Conservation (phyloP, 2,329 filamentous ascomycete species). For the Exophiala spinifera region DNA sequence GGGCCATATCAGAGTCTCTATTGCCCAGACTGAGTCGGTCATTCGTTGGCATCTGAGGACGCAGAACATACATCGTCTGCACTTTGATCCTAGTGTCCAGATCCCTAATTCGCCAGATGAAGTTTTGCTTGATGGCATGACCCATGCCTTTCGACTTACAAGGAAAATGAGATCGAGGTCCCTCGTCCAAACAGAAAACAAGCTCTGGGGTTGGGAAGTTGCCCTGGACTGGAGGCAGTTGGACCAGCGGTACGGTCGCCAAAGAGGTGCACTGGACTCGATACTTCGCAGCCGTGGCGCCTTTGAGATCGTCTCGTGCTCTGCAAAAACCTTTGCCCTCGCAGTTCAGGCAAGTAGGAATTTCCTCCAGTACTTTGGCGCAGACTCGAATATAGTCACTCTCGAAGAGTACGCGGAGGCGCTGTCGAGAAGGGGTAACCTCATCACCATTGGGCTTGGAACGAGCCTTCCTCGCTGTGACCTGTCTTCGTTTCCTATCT, state of each 20-base stretch:
- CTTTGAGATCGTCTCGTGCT: slow-evolving; percentile 26
- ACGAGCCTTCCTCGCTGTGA: slow-evolving; percentile 22
- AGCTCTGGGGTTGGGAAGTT: slow-evolving; percentile 28
- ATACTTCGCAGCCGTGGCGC: slow-evolving; percentile 46
- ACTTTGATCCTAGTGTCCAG: slow-evolving; percentile 27
- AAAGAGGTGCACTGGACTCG: slow-evolving; percentile 53
- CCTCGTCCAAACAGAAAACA: slow-evolving; percentile 28
- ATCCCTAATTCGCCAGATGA: slow-evolving; percentile 10
- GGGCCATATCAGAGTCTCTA: slow-evolving; percentile 47
- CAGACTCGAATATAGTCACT: slow-evolving; percentile 46
- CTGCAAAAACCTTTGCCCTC: slow-evolving; percentile 33
- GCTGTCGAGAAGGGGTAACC: slow-evolving; percentile 40
- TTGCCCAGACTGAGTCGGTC: neutral
- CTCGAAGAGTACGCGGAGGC: slow-evolving; percentile 2
- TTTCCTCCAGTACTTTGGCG: slow-evolving; percentile 56
- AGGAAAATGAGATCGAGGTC: slow-evolving; percentile 20
- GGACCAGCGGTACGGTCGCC: slow-evolving; percentile 42
- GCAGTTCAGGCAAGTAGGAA: slow-evolving; percentile 57
- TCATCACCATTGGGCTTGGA: slow-evolving; percentile 39
- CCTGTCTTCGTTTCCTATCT: slow-evolving; percentile 32
- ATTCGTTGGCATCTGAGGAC: slow-evolving; percentile 41
- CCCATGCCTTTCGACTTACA: slow-evolving; percentile 23
- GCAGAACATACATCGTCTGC: slow-evolving; percentile 45
- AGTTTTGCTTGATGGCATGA: slow-evolving; percentile 17
- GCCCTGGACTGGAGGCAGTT: slow-evolving; percentile 31